phyloP scores from a whole-genome alignment of 2,329 filamentous ascomycete genomes.

The Arachnomyces sp. region DNA sequence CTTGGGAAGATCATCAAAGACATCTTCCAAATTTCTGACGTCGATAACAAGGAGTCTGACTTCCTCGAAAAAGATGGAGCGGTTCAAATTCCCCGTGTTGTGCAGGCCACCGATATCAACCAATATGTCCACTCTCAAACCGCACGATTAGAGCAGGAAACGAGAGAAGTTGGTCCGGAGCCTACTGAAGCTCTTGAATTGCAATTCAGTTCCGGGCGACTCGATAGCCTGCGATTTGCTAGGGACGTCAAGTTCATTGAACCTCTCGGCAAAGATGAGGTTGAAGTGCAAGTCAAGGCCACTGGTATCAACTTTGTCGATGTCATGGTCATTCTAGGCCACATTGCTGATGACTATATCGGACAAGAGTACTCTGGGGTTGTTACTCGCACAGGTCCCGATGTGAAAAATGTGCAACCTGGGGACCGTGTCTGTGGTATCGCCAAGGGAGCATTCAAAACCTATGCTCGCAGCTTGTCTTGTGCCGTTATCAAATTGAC shows the following conservation, averaged over 20 bases:
- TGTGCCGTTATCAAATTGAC: slow-evolving; percentile 25
- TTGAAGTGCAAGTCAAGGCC: slow-evolving; percentile 15
- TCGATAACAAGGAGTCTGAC: slow-evolving; percentile 13
- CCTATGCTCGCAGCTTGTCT: slow-evolving; percentile 18
- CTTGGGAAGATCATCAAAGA: slow-evolving; percentile 7
- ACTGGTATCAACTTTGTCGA: slow-evolving; percentile 17
- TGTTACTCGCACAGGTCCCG: slow-evolving; percentile 16
- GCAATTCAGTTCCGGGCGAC: slow-evolving; percentile 10
- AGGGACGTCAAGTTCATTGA: slow-evolving; percentile 12
- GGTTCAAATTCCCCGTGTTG: slow-evolving; percentile 17
- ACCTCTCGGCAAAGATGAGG: slow-evolving; percentile 8
- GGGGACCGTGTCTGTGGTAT: slow-evolving; percentile 30
- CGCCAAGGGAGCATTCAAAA: slow-evolving; percentile 19
- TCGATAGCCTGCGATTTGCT: slow-evolving; percentile 16
- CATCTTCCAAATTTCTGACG: slow-evolving; percentile 15
- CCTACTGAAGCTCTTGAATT: slow-evolving; percentile 10
- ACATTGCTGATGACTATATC: slow-evolving; percentile 18
- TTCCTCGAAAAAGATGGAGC: slow-evolving; percentile 13
- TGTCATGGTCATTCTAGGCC: slow-evolving; percentile 8
- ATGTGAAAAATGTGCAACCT: slow-evolving; percentile 13
- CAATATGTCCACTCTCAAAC: slow-evolving; percentile 9
- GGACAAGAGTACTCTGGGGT: slow-evolving; percentile 29
- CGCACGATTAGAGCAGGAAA: slow-evolving; percentile 9
- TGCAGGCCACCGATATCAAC: slow-evolving; percentile 15
- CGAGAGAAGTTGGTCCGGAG: slow-evolving; percentile 11